phyloP scores from a whole-genome alignment of 1,139 yeast genomes.

The Chernovozyma sophiae-reginae region DNA sequence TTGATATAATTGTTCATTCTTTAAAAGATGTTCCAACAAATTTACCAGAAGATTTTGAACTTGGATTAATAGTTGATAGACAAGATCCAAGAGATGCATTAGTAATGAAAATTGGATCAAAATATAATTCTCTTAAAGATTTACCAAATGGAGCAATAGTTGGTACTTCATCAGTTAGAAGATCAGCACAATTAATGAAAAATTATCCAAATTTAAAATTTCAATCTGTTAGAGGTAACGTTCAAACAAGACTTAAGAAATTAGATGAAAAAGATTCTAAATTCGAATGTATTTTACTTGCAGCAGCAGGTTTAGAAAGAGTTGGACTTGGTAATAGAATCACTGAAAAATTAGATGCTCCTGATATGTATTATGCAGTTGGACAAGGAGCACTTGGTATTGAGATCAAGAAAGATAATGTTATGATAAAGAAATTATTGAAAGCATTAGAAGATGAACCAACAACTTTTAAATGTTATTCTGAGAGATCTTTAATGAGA shows the following conservation, averaged over 20 bases:
- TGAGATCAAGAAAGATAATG: slow-evolving; percentile 75
- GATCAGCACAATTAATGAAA: slow-evolving; percentile 64
- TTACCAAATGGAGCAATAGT: slow-evolving; percentile 83
- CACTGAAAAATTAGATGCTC: slow-evolving; percentile 62
- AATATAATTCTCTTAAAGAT: slow-evolving; percentile 61
- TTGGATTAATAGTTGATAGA: slow-evolving; percentile 83
- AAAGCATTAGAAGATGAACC: slow-evolving; percentile 60
- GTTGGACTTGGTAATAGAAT: slow-evolving; percentile 70
- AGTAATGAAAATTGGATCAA: slow-evolving; percentile 68
- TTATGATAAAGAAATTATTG: slow-evolving; percentile 53
- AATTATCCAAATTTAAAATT: slow-evolving; percentile 40
- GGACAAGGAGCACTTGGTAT: slow-evolving; percentile 98
- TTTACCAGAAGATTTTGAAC: slow-evolving; percentile 82
- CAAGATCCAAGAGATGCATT: slow-evolving; percentile 92
- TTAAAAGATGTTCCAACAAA: slow-evolving; percentile 93
- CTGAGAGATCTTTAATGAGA: slow-evolving; percentile 86
- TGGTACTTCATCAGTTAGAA: slow-evolving; percentile 90
- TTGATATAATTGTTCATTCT: slow-evolving; percentile 90
- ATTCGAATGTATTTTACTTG: slow-evolving; percentile 76
- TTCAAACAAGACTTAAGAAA: slow-evolving; percentile 77
- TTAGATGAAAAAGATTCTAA: slow-evolving; percentile 67
- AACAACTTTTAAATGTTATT: slow-evolving; percentile 75
- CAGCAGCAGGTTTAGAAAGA: slow-evolving; percentile 87
- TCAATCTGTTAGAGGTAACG: slow-evolving; percentile 84
- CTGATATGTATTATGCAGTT: slow-evolving; percentile 92